Percentiles rank a stretch among this genome's conserved stretches.
phyloP scores from a whole-genome alignment of 2,329 filamentous ascomycete species.

The Colletotrichum tanaceti region DNA sequence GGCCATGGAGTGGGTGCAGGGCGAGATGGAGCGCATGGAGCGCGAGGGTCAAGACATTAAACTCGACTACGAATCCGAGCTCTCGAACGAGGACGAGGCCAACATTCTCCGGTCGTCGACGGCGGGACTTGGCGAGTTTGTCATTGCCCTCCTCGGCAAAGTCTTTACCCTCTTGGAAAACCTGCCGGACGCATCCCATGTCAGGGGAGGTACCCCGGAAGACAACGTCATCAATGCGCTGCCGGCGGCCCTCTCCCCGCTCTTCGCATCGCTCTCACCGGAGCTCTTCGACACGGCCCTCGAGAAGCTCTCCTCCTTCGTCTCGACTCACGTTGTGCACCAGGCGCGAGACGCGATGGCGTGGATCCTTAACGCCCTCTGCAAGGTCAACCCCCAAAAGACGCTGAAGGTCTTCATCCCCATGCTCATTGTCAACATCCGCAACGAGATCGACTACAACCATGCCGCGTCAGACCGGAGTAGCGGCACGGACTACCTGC shows the following conservation, averaged over 20 bases:
- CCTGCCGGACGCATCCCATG: conserved; percentile 86
- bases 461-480: conserved; percentile 94
- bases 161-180: conserved; percentile 97
- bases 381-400: conserved; percentile 95
- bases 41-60: conserved; percentile 85
- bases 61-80: conserved; percentile 84
- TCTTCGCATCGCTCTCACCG: conserved; percentile 90
- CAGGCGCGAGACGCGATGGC: conserved; percentile 98
- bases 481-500: conserved; percentile 91
- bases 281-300: conserved; percentile 93
- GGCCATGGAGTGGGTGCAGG: conserved; percentile 93
- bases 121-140: conserved; percentile 91
- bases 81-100: conserved; percentile 87
- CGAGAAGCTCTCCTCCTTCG: conserved; percentile 91
- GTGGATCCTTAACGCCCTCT: conserved; percentile 95
- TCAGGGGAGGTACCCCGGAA: conserved; percentile 91
- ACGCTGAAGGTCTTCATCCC: conserved; percentile 91
- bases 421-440: conserved; percentile 89
- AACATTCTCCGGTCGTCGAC: conserved; percentile 93
- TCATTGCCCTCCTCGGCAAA: conserved; percentile 89
- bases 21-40: conserved; percentile 92
- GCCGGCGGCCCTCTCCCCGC: conserved; percentile 88
- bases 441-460: conserved; percentile 96
- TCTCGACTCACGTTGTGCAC: conserved; percentile 93
- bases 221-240: conserved; percentile 97